Percentiles rank a stretch among this genome's conserved stretches.
These are phyloP conservation scores for Leishmania major DNA, from an alignment of 208 protist genomes.

Conservation along the genomic window DNA sequence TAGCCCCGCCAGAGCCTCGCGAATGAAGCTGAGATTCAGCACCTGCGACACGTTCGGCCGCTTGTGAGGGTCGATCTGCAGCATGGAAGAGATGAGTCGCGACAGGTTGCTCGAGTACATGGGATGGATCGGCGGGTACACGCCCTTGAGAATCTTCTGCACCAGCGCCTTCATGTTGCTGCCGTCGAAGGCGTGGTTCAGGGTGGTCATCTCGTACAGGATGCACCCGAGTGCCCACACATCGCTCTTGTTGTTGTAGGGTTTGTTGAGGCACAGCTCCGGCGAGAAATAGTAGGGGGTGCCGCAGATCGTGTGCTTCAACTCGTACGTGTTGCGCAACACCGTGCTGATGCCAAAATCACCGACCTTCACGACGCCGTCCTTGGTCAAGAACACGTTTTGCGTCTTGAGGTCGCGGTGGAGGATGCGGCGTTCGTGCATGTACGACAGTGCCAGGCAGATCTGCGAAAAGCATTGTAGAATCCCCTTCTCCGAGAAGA, in stretches of 20 bases:
- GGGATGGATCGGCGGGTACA: conserved; percentile 79
- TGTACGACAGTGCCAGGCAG: conserved; percentile 76
- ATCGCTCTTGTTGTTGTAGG: conserved; percentile 96
- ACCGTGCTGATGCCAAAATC: conserved; percentile 94
- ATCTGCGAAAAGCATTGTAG: conserved; percentile 89
- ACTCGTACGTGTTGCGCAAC: conserved; percentile 88
- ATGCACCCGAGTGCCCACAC: conserved; percentile 92
- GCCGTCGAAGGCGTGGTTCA: conserved; percentile 90
- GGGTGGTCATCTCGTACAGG: conserved; percentile 91
- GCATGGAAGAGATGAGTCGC: conserved; percentile 80
- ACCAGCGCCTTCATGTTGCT: conserved; percentile 91
- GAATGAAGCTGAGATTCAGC: conserved; percentile 75
- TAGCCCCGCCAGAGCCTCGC: conserved; percentile 65
- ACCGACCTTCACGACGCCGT: conserved; percentile 88
- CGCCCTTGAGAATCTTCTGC: conserved; percentile 89
- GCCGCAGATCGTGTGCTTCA: conserved; percentile 93
- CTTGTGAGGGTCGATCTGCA: conserved; percentile 81
- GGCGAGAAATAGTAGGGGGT: conserved; percentile 97
- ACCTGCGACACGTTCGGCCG: conserved; percentile 86
- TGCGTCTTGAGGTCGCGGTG: conserved; percentile 93
- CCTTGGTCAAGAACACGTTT: conserved; percentile 89
- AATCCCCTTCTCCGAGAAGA: conserved; percentile 80
- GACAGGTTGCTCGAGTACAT: conserved; percentile 78
- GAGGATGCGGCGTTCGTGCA: conserved; percentile 88
- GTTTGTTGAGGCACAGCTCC: conserved; percentile 93